Evolutionary conservation across 1,139 yeast genomes (phyloP), one percentile per base, ranked within the genome.

Genomic region (Kluyveromyces sp.): DNA sequence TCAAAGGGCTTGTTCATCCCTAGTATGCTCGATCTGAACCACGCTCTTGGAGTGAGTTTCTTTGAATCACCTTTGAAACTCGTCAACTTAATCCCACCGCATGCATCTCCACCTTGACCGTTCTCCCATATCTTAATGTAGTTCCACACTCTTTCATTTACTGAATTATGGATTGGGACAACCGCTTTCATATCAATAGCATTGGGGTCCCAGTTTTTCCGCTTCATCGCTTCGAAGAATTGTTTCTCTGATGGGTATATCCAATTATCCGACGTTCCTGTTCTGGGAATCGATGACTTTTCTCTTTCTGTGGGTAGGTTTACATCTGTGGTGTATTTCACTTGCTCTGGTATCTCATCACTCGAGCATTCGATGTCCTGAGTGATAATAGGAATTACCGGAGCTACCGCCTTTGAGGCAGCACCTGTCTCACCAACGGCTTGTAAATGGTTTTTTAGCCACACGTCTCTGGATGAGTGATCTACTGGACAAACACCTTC

Each of bases 171-270:
- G 41, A 92, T 83, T 1, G 97, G 97, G 2, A 92, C 96, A 35
- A 92, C 88, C 0, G 94, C 78, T 54, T 79, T 72, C 97, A 92
- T 92, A 61, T 90, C 97, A 6, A 69, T 66, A 0, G 86, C 84
- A 15, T 78, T 70, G 2, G 97, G 97, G 46, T 81, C 75, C 90
- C 95, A 88, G 51, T 85, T 78, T 61, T 92, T 92, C 50, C 97
- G 78, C 56, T 77, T 73, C 97, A 92, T 92, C 10, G 97, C 97
- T 51, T 87, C 94, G 64, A 73, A 92, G 61, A 92, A 92, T 69
- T 90, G 97, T 63, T 87, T 87, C 64, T 92, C 95, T 2, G 96
- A 85, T 7, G 98, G 98, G 61, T 92, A 92, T 1, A 92, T 76
- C 98, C 98, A 92, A 68, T 89, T 84, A 1, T 72, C 53, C 3